These are phyloP conservation scores for Hyaloscypha bicolor DNA, from an alignment of 495 filamentous ascomycete species.

Conservation along the genomic window DNA sequence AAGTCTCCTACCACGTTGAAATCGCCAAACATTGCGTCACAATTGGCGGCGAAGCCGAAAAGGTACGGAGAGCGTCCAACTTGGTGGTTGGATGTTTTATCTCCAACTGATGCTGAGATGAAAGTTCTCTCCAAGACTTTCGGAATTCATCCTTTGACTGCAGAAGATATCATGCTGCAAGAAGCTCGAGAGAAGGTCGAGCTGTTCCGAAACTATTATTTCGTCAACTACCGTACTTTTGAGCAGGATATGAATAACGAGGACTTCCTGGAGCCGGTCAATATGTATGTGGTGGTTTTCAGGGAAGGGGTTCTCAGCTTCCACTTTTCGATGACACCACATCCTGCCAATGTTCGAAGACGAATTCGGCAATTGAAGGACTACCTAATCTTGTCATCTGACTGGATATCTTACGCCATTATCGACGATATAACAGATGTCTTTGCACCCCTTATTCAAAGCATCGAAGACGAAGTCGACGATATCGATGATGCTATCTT, in stretches of 20 bases:
- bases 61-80: slow-evolving; percentile 87
- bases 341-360: slow-evolving; percentile 92
- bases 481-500: slow-evolving; percentile 86
- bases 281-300: slow-evolving; percentile 98
- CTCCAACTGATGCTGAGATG: slow-evolving; percentile 92
- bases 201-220: slow-evolving; percentile 95
- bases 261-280: slow-evolving; percentile 90
- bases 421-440: slow-evolving; percentile 98
- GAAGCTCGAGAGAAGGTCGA: slow-evolving; percentile 98
- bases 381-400: slow-evolving; percentile 87
- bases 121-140: slow-evolving; percentile 88
- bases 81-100: slow-evolving; percentile 93
- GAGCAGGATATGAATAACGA: slow-evolving; percentile 89
- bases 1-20: slow-evolving; percentile 24
- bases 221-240: slow-evolving; percentile 96
- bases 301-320: slow-evolving; percentile 93
- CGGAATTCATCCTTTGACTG: slow-evolving; percentile 90
- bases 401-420: slow-evolving; percentile 98
- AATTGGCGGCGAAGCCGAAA: slow-evolving; percentile 50
- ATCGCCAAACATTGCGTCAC: slow-evolving; percentile 12
- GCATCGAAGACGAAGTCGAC: slow-evolving; percentile 86
- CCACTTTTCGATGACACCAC: slow-evolving; percentile 90
- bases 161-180: slow-evolving; percentile 96
- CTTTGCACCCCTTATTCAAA: slow-evolving; percentile 87
- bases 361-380: slow-evolving; percentile 92